Evolutionary conservation across 345 rosid genomes (phyloP).

Genomic region (Physaria fendleri): DNA sequence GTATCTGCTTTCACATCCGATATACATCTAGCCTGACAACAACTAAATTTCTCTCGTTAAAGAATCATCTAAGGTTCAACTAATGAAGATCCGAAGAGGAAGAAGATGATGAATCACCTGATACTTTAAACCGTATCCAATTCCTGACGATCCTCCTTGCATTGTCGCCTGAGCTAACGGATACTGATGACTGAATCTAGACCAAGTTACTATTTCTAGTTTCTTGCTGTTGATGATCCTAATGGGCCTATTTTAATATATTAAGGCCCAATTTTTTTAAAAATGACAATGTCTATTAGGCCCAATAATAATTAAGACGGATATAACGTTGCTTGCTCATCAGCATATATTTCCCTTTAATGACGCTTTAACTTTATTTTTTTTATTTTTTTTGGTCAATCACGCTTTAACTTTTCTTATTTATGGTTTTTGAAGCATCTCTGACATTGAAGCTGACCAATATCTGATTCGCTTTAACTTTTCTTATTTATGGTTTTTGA

Average conservation of each 20-base stretch:
- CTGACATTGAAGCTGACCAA: constrained; percentile 29
- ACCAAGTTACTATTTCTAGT: background rate
- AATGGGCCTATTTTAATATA: constrained; percentile 1
- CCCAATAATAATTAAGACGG: too few species aligned
- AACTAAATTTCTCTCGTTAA: background rate
- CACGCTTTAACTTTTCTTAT: background rate
- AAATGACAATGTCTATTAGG: too few species aligned
- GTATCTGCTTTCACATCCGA: constrained; percentile 91
- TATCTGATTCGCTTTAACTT: constrained; percentile 9
- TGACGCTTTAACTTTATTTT: background rate
- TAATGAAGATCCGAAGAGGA: background rate
- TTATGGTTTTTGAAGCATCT: constrained; percentile 11
- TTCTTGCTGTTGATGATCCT: background rate
- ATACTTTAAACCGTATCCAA: constrained; percentile 85
- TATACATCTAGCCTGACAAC: constrained; percentile 76
- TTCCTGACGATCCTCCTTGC: constrained; percentile 90
- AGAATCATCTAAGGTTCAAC: background rate
- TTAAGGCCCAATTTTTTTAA: background rate
- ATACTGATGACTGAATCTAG: too few species aligned
- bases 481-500: background rate
- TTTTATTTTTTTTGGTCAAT: background rate
- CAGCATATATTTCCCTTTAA: background rate
- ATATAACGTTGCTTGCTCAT: too few species aligned
- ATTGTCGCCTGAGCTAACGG: constrained; percentile 33
- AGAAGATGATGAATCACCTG: constrained; percentile 42